Conservation (phyloP, 345 rosid genomes). For the Cochlearia excelsa region DNA sequence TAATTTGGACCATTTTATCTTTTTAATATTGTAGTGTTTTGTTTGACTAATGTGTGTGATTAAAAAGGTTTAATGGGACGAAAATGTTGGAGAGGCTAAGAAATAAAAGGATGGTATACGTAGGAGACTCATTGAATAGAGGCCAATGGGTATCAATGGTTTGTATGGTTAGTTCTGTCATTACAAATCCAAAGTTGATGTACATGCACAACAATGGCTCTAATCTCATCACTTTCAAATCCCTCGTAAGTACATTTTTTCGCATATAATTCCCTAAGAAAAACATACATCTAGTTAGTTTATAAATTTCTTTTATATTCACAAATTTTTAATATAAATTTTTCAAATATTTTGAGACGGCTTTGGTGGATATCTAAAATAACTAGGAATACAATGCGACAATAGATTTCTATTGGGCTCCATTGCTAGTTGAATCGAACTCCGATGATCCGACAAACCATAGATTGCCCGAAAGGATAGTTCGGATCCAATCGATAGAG, state of each 20-base stretch:
- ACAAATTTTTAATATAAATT: no score
- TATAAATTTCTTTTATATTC: no score
- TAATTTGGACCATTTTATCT: conserved; percentile 10
- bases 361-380: conserved; percentile 3
- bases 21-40: no score
- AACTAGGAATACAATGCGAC: conserved; percentile 76
- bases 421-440: conserved; percentile 89
- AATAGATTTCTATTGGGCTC: conserved; percentile 89
- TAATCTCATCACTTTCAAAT: conserved; percentile 46
- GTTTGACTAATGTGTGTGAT: not conserved
- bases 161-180: conserved; percentile 65
- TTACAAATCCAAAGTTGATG: conserved; percentile 46
- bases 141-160: conserved; percentile 95
- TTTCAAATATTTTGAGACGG: not conserved
- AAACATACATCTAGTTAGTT: no score
- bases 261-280: no score
- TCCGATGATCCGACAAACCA: conserved; percentile 80
- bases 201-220: conserved; percentile 67
- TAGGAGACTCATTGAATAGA: conserved; percentile 87
- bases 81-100: conserved; percentile 69
- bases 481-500: conserved; percentile 71
- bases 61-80: conserved; percentile 72
- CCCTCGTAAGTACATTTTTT: conserved; percentile 36
- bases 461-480: conserved; percentile 62
- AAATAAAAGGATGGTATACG: conserved; percentile 87